Evolutionary conservation across 345 rosid species (phyloP).

Genomic region (Murraya koenigii): DNA sequence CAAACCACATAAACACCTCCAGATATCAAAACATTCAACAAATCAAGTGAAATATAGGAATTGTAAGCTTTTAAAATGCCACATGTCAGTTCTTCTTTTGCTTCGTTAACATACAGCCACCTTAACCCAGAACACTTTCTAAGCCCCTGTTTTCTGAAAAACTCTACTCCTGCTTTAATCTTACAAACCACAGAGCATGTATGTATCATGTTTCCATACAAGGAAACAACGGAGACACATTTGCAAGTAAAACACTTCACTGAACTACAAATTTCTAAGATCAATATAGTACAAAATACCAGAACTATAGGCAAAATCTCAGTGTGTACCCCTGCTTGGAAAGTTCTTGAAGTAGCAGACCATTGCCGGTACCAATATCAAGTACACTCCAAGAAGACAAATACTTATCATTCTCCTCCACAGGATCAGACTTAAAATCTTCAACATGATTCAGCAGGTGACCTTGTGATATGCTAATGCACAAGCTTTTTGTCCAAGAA

Average conservation of each 20-base stretch:
- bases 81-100: neutral
- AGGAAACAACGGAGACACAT: neutral
- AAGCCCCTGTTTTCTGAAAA: neutral
- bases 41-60: neutral
- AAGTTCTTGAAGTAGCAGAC: conserved; percentile 93
- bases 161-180: neutral
- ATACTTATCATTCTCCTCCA: conserved; percentile 52
- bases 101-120: neutral
- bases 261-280: neutral
- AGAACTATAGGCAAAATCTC: conserved; percentile 35
- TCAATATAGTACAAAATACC: conserved; percentile 21
- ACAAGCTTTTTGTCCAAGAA: conserved; percentile 85
- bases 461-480: conserved; percentile 58
- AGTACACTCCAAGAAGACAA: conserved; percentile 87
- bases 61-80: neutral
- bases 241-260: neutral
- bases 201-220: neutral
- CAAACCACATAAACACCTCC: neutral
- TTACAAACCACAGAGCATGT: neutral
- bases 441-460: conserved; percentile 40
- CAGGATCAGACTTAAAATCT: conserved; percentile 37
- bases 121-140: neutral
- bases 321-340: conserved; percentile 82
- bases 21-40: neutral
- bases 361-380: conserved; percentile 97